Percentiles rank a stretch among this genome's conserved stretches.
These are phyloP conservation scores for Cercophora sp. DNA, from an alignment of 495 filamentous ascomycete genomes.

Conservation along the genomic window DNA sequence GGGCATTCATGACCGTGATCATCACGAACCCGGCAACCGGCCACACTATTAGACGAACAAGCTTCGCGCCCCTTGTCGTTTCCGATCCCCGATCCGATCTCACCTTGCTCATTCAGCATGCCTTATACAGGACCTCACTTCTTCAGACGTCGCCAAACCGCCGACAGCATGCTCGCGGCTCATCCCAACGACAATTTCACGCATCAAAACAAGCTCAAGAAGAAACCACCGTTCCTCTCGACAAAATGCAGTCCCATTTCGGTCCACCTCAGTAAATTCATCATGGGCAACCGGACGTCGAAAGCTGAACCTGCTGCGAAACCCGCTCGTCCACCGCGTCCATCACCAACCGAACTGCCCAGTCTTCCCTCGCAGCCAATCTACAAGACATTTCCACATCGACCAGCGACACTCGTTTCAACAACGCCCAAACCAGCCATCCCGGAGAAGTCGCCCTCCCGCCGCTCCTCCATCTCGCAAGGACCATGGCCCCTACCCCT, in stretches of 20 bases:
- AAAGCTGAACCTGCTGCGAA: constrained; percentile 3
- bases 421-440: background rate
- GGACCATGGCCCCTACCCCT: no score
- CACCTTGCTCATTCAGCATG: no score
- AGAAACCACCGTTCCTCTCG: constrained; percentile 4
- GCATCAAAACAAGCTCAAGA: constrained; percentile 15
- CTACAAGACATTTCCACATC: constrained; percentile 11
- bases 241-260: background rate
- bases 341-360: constrained; percentile 5
- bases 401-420: background rate
- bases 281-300: constrained; percentile 11
- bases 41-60: no score
- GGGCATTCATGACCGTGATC: no score
- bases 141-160: no score
- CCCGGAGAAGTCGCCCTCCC: background rate
- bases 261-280: background rate
- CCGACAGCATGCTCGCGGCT: no score
- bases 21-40: no score
- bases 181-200: no score
- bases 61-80: no score
- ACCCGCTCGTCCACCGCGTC: constrained; percentile 12
- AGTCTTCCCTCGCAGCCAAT: constrained; percentile 16
- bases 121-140: no score
- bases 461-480: background rate
- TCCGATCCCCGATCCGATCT: no score